These are phyloP conservation scores for Penicillium italicum DNA, from an alignment of 2,329 filamentous ascomycete species.

Conservation along the genomic window DNA sequence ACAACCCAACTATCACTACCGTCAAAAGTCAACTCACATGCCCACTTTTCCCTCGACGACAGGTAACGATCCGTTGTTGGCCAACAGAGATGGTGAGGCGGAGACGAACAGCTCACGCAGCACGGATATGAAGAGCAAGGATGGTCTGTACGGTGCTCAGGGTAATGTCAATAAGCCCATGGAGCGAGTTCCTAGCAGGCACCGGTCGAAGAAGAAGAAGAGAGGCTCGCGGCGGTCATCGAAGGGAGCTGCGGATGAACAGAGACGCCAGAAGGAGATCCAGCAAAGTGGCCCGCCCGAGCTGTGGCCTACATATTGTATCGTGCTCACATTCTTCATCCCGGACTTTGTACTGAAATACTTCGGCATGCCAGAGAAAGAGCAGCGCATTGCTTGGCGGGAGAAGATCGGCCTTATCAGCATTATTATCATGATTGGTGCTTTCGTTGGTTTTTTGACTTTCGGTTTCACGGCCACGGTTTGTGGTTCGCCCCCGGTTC, in stretches of 20 bases:
- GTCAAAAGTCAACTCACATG: conserved; percentile 93
- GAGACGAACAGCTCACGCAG: conserved; percentile 62
- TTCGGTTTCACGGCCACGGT: conserved; percentile 93
- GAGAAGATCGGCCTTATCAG: conserved; percentile 98
- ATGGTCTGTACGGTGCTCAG: conserved; percentile 33
- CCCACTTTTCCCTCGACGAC: conserved; percentile 83
- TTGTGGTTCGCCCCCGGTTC: conserved; percentile 67
- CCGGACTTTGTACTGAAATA: conserved; percentile 80
- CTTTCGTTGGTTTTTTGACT: conserved; percentile 87
- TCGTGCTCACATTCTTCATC: conserved; percentile 89
- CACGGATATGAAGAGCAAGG: conserved; percentile 51
- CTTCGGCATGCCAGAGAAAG: conserved; percentile 79
- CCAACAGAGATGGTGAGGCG: conserved; percentile 54
- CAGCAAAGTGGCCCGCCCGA: conserved; percentile 73
- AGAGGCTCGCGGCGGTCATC: conserved; percentile 64
- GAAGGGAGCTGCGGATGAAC: conserved; percentile 59
- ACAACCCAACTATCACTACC: conserved; percentile 94
- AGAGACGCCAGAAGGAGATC: conserved; percentile 55
- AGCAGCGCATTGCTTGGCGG: conserved; percentile 88
- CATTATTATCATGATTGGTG: conserved; percentile 83
- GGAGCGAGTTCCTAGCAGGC: conserved; percentile 40
- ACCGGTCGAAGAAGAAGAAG: conserved; percentile 45
- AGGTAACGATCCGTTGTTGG: conserved; percentile 81
- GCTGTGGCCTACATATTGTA: conserved; percentile 93
- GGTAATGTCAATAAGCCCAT: conserved; percentile 44